Base-by-base conservation (phyloP, 2,329 filamentous ascomycete species). In the Neonectria ditissima region DNA sequence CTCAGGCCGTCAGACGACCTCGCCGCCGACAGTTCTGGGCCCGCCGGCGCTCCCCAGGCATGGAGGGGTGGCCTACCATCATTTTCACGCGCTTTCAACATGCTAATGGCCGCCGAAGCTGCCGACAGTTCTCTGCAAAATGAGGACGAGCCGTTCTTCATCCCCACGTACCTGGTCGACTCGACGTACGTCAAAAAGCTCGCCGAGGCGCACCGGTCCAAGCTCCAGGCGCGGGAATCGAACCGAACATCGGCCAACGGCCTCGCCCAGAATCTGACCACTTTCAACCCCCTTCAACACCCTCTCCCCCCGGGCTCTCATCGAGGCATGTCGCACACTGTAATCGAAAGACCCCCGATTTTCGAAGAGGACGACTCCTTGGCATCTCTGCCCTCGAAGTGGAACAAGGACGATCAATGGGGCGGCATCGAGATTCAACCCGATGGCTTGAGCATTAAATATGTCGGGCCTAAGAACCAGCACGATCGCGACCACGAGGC, bases 371-470 rank as follows among this genome's bases (percentile, higher is more conserved):
- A 91, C 52, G 81, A 84, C 22, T 55, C 72, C 1, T 76, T 92
- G 44, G 83, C 87, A 60, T 90, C 91, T 9, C 83, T 98, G 67
- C 96, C 96, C 18, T 89, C 91, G 4, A 87, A 86, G 73, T 98
- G 94, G 94, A 97, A 89, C 71, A 90, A 89, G 51, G 83, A 86
- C 32, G 94, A 97, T 77, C 94, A 92, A 78, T 89, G 88, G 70
- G 78, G 79, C 30, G 88, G 88, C 2, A 81, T 98, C 48, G 94
- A 97, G 70, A 82, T 98, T 13, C 81, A 91, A 32, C 84, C 85
- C 4, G 89, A 93, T 70, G 93, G 93, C 1, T 82, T 90, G 55
- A 91, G 95, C 73, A 89, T 97, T 59, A 88, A 87, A 71, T 87
- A 86, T 70, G 79, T 79, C 1, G 82, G 83, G 0, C 72, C 79